Percentiles rank a stretch among this genome's conserved stretches.
Conservation (phyloP, 345 rosid genomes). For the Lenwebbia sp. region DNA sequence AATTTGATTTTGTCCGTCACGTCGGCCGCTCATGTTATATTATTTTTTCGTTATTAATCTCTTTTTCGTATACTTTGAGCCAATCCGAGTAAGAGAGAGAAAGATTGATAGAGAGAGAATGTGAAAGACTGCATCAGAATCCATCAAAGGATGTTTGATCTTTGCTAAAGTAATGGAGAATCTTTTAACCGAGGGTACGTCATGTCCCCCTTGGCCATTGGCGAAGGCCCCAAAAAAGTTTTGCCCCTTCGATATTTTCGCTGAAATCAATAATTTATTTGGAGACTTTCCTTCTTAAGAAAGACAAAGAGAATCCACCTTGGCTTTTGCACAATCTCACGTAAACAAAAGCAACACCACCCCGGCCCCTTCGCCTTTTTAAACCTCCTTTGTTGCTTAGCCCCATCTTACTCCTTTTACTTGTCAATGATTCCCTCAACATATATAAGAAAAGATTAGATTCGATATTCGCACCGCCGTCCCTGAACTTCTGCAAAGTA, state of each 20-base stretch:
- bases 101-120: constrained; percentile 3
- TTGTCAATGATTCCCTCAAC: background rate
- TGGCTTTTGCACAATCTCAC: background rate
- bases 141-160: constrained; percentile 33
- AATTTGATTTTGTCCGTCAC: background rate
- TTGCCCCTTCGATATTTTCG: background rate
- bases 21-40: background rate
- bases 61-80: background rate
- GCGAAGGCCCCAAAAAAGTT: constrained; percentile 11
- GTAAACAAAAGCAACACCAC: background rate
- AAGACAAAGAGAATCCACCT: background rate
- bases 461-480: background rate
- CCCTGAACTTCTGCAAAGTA: background rate
- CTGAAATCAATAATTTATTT: background rate
- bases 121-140: constrained; percentile 33
- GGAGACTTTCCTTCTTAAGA: background rate
- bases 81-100: background rate
- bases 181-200: constrained; percentile 32
- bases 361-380: background rate
- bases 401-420: background rate
- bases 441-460: background rate
- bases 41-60: background rate
- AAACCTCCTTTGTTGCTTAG: background rate
- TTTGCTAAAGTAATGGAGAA: constrained; percentile 32
- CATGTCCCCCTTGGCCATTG: constrained; percentile 36